Base-by-base conservation (phyloP, 495 filamentous ascomycete species). In the Podospora anserina region DNA sequence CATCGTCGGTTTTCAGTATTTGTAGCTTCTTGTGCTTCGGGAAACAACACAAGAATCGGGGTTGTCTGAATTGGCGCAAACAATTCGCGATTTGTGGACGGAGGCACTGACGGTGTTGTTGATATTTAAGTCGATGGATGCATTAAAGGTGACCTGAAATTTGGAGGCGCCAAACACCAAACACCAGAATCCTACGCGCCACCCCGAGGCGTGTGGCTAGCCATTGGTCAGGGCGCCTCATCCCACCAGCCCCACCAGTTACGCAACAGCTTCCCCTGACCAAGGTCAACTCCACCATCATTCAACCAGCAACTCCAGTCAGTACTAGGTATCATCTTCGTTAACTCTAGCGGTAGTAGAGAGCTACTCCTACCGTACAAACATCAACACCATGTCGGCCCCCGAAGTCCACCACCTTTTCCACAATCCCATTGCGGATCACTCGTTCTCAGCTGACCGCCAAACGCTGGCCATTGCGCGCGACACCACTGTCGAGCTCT, bases 371-470 rank as follows among this genome's bases (percentile, higher is more conserved):
- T 97, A 94, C 92, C 92, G 80, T 79, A 30, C 23, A 5, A 34
- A 58, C 16, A 53, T 60, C 84, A 61, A 68, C 72, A 79, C 27
- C 11, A 98, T 97, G 94, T 84, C 91, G 59, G 72, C 89, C 68
- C 91, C 94, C 67, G 92, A 98, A 82, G 90, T 94, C 63, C 92
- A 99, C 80, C 95, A 97, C 76, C 91, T 99, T 65, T 98, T 98
- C 82, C 93, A 99, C 80, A 88, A 91, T 69, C 92, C 94, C 71
- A 97, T 99, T 75, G 91, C 94, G 55, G 95, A 99, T 82, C 95
- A 99, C 81, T 97, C 95, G 26, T 99, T 98, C 86, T 97, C 92
- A 65, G 88, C 92, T 54, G 95, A 99, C 80, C 90, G 88, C 76
- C 83, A 89, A 76, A 94, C 91, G 20, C 86, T 99, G 65, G 95